phyloP scores from a whole-genome alignment of 768 basidiomycete genomes.

The Boletus insuetus region DNA sequence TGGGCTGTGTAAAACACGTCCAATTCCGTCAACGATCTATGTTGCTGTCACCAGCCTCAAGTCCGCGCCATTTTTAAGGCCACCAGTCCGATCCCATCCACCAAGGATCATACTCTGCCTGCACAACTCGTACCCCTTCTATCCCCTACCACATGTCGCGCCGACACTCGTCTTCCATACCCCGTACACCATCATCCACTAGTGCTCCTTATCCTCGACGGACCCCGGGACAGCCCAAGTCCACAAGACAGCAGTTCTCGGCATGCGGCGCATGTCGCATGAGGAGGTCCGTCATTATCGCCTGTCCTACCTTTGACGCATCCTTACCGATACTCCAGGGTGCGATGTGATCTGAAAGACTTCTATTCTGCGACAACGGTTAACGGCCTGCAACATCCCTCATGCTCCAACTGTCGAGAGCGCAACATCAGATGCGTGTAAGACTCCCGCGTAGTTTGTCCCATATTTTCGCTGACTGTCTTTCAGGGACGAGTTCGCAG shows the following conservation, averaged over 20 bases:
- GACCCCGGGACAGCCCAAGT: constrained; percentile 63
- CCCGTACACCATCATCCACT: constrained; percentile 27
- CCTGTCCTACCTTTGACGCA: not conserved
- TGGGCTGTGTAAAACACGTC: constrained; percentile 24
- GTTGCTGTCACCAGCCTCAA: constrained; percentile 13
- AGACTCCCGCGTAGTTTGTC: constrained; percentile 32
- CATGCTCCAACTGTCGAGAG: constrained; percentile 89
- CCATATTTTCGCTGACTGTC: constrained; percentile 6
- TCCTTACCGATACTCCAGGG: constrained; percentile 43
- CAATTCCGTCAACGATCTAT: constrained; percentile 26
- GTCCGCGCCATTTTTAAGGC: constrained; percentile 17
- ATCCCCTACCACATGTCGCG: constrained; percentile 51
- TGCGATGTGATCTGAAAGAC: constrained; percentile 93
- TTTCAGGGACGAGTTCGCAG: constrained; percentile 83
- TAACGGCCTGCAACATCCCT: constrained; percentile 40
- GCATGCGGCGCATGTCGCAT: constrained; percentile 93
- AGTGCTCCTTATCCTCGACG: constrained; percentile 43
- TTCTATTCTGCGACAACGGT: constrained; percentile 50
- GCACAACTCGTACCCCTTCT: constrained; percentile 14
- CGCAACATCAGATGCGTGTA: constrained; percentile 92
- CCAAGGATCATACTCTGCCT: constrained; percentile 5
- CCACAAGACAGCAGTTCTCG: constrained; percentile 81
- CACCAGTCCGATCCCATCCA: constrained; percentile 20
- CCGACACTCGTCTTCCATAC: constrained; percentile 40
- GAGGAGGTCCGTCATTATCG: constrained; percentile 54